Percentiles rank a stretch among this genome's conserved stretches.
Conservation (phyloP, 345 rosid genomes). For the Linum trigynum region DNA sequence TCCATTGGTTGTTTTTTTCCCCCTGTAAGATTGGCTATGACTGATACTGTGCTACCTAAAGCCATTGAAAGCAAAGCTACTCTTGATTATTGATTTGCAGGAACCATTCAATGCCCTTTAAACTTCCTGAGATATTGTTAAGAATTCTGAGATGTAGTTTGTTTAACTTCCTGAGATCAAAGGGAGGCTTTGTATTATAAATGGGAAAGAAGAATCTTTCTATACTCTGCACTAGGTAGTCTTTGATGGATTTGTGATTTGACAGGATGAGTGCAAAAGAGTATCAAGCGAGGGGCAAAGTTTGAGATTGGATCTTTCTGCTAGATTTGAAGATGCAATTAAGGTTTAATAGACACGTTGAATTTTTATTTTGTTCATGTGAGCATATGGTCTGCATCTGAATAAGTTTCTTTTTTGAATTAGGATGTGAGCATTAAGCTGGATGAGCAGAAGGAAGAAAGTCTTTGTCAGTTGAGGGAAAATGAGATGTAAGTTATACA, state of each 20-base stretch:
- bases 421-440: conserved; percentile 86
- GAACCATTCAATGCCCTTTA: too few species aligned
- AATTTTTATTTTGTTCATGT: neutral
- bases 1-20: too few species aligned
- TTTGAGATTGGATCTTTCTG: conserved; percentile 75
- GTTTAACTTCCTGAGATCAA: too few species aligned
- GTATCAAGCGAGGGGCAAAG: conserved; percentile 81
- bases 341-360: conserved; percentile 38
- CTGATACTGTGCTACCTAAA: too few species aligned
- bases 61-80: too few species aligned
- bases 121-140: too few species aligned
- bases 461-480: conserved; percentile 74
- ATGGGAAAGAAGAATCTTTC: neutral
- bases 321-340: conserved; percentile 86
- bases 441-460: conserved; percentile 84
- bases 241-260: conserved; percentile 16
- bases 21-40: too few species aligned
- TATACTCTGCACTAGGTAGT: neutral
- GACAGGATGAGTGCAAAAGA: conserved; percentile 89
- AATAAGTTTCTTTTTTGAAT: conserved; percentile 13
- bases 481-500: conserved; percentile 69
- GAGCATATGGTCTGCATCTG: neutral
- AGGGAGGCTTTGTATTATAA: neutral
- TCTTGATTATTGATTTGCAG: too few species aligned
- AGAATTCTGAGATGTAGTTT: too few species aligned